phyloP scores from a whole-genome alignment of 2,329 filamentous ascomycete genomes.

The Claviceps sp. region DNA sequence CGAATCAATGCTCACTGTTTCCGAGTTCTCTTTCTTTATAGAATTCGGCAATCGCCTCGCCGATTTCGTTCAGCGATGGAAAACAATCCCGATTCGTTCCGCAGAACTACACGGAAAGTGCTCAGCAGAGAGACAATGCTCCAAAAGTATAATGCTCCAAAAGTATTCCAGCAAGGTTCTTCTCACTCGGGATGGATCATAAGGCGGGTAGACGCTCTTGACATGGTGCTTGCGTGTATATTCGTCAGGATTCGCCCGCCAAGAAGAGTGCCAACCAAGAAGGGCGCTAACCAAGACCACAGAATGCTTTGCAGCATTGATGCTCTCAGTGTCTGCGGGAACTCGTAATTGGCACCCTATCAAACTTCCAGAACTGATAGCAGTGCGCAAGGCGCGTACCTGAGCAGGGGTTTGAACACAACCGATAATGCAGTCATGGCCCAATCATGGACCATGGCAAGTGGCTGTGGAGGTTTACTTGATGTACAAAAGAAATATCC shows the following conservation, averaged over 20 bases:
- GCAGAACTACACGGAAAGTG: background rate
- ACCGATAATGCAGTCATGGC: background rate
- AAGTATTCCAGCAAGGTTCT: background rate
- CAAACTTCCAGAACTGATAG: slow-evolving; percentile 56
- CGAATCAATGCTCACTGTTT: background rate
- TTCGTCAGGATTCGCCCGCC: slow-evolving; percentile 46
- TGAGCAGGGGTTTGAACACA: slow-evolving; percentile 36
- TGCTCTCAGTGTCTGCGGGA: slow-evolving; percentile 39
- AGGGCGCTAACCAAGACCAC: slow-evolving; percentile 52
- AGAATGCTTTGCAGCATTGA: slow-evolving; percentile 21
- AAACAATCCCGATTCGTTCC: background rate
- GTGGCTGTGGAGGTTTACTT: too few species aligned
- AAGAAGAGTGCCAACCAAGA: slow-evolving; percentile 69
- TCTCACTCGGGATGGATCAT: background rate
- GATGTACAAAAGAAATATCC: background rate
- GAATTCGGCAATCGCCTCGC: background rate
- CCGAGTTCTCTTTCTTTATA: background rate
- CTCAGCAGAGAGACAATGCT: too few species aligned
- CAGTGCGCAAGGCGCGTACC: slow-evolving; percentile 67
- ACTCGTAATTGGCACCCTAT: slow-evolving; percentile 82
- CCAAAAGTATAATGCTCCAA: too few species aligned
- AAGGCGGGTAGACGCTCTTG: background rate
- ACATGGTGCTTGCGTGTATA: too few species aligned
- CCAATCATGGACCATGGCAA: background rate
- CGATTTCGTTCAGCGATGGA: background rate